These are phyloP conservation scores for Nicotiana benthamiana DNA, from an alignment of 257 asterid genomes.

Conservation along the genomic window DNA sequence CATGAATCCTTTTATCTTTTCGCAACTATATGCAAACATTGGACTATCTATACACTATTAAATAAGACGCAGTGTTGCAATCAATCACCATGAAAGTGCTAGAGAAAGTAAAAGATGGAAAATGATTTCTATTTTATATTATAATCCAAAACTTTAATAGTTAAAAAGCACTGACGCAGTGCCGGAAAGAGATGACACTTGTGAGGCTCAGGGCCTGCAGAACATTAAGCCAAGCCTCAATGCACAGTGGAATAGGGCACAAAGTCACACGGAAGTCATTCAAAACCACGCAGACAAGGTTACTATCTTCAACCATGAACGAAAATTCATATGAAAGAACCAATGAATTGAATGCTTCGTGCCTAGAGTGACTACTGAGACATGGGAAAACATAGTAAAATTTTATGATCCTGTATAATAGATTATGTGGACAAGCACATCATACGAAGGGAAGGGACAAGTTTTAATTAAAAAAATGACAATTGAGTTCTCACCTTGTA, in stretches of 20 bases:
- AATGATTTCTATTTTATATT: neutral
- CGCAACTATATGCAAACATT: neutral
- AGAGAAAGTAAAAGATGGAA: neutral
- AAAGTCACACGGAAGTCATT: neutral
- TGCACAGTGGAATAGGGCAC: neutral
- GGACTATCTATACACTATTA: neutral
- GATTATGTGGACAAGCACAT: neutral
- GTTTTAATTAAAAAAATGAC: neutral
- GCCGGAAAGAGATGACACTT: neutral
- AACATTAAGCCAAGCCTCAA: neutral
- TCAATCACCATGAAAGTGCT: neutral
- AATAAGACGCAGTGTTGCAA: neutral
- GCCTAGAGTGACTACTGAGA: neutral
- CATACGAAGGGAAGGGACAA: neutral
- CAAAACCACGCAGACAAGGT: neutral
- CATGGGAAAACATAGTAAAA: neutral
- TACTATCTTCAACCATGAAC: neutral
- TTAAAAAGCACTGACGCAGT: neutral
- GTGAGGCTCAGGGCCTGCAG: neutral
- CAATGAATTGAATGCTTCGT: neutral
- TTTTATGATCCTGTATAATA: neutral
- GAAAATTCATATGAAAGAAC: neutral
- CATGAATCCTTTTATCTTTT: neutral
- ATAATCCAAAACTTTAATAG: neutral
- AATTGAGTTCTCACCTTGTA: slow-evolving; percentile 55